Percentiles rank a stretch among this genome's conserved stretches.
These are phyloP conservation scores for Paecilomyces dactylethromorphus DNA, from an alignment of 2,329 filamentous ascomycete species.

Conservation along the genomic window DNA sequence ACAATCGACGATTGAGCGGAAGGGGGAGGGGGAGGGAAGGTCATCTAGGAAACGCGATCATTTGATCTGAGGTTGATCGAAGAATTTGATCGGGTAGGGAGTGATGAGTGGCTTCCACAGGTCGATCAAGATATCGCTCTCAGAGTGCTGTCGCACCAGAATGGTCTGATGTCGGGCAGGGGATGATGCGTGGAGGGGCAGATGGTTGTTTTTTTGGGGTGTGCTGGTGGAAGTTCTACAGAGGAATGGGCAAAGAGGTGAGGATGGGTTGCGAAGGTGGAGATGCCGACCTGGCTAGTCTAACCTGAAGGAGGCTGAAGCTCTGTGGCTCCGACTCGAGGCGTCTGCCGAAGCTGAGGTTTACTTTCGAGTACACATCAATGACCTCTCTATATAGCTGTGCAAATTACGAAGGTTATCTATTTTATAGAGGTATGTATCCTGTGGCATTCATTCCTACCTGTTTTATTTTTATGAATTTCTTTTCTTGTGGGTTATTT, in stretches of 20 bases:
- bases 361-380: neutral
- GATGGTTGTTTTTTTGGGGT: slow-evolving; percentile 20
- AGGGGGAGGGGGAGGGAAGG: slow-evolving; percentile 47
- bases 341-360: neutral
- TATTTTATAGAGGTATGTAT: neutral
- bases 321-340: slow-evolving; percentile 1
- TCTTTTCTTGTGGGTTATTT: neutral
- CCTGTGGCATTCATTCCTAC: neutral
- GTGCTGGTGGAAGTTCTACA: slow-evolving; percentile 17
- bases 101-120: neutral
- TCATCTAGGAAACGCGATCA: slow-evolving; percentile 52
- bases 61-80: slow-evolving; percentile 38
- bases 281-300: slow-evolving; percentile 4
- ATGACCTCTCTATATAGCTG: neutral
- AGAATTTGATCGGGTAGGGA: slow-evolving; percentile 23
- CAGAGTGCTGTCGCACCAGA: neutral
- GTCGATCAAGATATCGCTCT: neutral
- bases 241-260: slow-evolving; percentile 18
- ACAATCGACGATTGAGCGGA: slow-evolving; percentile 47
- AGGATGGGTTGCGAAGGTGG: slow-evolving; percentile 18
- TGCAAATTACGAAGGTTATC: neutral
- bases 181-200: slow-evolving; percentile 12
- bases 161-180: slow-evolving; percentile 4
- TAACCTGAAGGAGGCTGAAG: slow-evolving; percentile 3
- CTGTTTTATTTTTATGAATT: neutral